phyloP scores from a whole-genome alignment of 2,329 filamentous ascomycete genomes.

The Plectosphaerella cucumerina region DNA sequence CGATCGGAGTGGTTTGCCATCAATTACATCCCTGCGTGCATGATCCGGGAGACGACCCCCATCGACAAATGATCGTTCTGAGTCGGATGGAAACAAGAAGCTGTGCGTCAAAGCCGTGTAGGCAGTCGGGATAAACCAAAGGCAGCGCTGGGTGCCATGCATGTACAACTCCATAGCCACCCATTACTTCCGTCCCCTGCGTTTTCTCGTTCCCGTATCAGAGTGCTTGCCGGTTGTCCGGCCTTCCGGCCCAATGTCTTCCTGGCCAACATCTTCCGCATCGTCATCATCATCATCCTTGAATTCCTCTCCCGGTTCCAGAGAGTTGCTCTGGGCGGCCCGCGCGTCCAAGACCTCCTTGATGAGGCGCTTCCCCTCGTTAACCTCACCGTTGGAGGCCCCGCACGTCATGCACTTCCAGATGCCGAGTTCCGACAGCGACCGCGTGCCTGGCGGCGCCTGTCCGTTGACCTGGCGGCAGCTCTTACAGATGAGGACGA shows the following conservation, averaged over 20 bases:
- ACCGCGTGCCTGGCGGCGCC: conserved; percentile 80
- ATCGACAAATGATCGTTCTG: too few relatives aligned
- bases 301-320: conserved; percentile 9
- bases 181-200: conserved; percentile 9
- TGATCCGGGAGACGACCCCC: too few relatives aligned
- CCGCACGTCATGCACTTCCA: conserved; percentile 91
- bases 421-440: conserved; percentile 71
- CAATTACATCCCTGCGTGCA: too few relatives aligned
- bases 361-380: conserved; percentile 69
- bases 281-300: conserved; percentile 10
- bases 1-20: too few relatives aligned
- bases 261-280: conserved; percentile 5
- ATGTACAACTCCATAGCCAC: background rate
- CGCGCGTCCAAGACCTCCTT: conserved; percentile 51
- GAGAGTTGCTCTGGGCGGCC: conserved; percentile 8
- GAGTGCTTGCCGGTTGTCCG: conserved; percentile 10
- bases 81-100: too few relatives aligned
- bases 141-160: background rate
- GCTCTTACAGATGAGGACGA: conserved; percentile 76
- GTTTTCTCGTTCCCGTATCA: conserved; percentile 9
- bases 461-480: conserved; percentile 94
- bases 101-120: too few relatives aligned
- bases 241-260: background rate
- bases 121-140: background rate
- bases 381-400: conserved; percentile 74